Evolutionary conservation across 2,329 filamentous ascomycete genomes (phyloP).

Genomic region (Cryphonectria carpinicola): DNA sequence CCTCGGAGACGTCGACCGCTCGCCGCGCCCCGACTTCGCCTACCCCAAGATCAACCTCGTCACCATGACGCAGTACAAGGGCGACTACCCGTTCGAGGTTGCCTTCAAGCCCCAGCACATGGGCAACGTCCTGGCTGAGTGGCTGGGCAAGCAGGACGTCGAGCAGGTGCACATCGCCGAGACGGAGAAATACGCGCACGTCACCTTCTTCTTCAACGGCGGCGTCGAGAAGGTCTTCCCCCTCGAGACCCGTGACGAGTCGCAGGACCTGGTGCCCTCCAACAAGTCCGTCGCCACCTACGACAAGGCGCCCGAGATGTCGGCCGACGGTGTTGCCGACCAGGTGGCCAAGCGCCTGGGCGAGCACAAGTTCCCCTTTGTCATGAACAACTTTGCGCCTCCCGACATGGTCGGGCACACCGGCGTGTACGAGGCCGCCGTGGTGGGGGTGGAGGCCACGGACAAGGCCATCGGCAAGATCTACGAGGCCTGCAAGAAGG

Average conservation of each 20-base stretch:
- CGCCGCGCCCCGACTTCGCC: constrained; percentile 85
- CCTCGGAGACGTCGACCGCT: constrained; percentile 88
- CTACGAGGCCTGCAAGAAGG: constrained; percentile 90
- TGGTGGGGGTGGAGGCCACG: constrained; percentile 81
- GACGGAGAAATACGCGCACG: constrained; percentile 99
- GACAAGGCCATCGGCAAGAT: constrained; percentile 94
- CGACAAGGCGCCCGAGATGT: constrained; percentile 95
- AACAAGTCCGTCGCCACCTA: constrained; percentile 92
- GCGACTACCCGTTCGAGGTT: constrained; percentile 87
- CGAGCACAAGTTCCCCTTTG: constrained; percentile 87
- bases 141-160: constrained; percentile 84
- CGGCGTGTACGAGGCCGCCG: constrained; percentile 92
- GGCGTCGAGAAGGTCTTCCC: constrained; percentile 96
- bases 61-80: constrained; percentile 99
- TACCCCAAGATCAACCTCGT: constrained; percentile 92
- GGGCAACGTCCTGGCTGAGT: constrained; percentile 98
- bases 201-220: constrained; percentile 99
- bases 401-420: constrained; percentile 99
- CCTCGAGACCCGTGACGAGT: constrained; percentile 86
- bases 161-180: constrained; percentile 97
- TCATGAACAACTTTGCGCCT: constrained; percentile 99
- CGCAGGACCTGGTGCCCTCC: constrained; percentile 77
- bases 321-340: constrained; percentile 83
- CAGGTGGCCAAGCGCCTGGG: constrained; percentile 86
- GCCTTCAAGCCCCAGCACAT: constrained; percentile 95